phyloP scores from a whole-genome alignment of 2,329 filamentous ascomycete genomes.

The Penicillium sclerotiorum region DNA sequence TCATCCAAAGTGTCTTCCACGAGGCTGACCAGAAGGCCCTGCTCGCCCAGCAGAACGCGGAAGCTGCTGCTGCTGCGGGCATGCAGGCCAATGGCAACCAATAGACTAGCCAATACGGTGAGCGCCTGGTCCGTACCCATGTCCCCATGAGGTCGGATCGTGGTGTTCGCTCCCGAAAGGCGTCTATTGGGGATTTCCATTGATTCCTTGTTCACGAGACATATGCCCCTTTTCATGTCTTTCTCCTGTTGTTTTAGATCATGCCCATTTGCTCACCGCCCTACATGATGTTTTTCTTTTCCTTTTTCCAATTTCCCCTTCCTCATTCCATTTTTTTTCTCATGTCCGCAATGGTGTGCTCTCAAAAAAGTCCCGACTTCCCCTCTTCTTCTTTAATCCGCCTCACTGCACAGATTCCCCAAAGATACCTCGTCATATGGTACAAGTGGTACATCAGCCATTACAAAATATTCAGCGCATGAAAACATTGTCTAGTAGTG shows the following conservation, averaged over 20 bases:
- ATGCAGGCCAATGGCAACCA: constrained; percentile 39
- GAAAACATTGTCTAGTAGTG: not conserved
- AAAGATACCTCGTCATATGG: constrained; percentile 22
- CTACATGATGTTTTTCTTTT: constrained; percentile 22
- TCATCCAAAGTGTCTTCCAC: constrained; percentile 76
- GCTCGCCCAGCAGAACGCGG: constrained; percentile 39
- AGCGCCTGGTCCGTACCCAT: too few relatives aligned
- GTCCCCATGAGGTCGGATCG: not conserved
- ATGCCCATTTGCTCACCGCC: constrained; percentile 25
- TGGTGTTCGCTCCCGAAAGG: not conserved
- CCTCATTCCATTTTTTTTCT: constrained; percentile 14
- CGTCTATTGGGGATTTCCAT: not conserved
- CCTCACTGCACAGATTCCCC: constrained; percentile 34
- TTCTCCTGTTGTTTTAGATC: constrained; percentile 27
- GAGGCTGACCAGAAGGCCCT: constrained; percentile 64
- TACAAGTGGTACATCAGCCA: constrained; percentile 26
- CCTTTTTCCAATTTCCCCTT: constrained; percentile 12
- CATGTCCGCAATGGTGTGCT: constrained; percentile 28
- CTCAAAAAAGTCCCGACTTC: constrained; percentile 26
- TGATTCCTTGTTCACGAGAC: constrained; percentile 28
- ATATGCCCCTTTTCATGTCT: constrained; percentile 34
- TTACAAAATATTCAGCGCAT: constrained; percentile 18
- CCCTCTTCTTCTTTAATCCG: constrained; percentile 18
- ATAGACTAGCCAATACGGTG: constrained; percentile 22
- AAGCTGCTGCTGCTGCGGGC: constrained; percentile 39